These are phyloP conservation scores for Chaetomium strumarium DNA, from an alignment of 2,329 filamentous ascomycete species.

Conservation along the genomic window DNA sequence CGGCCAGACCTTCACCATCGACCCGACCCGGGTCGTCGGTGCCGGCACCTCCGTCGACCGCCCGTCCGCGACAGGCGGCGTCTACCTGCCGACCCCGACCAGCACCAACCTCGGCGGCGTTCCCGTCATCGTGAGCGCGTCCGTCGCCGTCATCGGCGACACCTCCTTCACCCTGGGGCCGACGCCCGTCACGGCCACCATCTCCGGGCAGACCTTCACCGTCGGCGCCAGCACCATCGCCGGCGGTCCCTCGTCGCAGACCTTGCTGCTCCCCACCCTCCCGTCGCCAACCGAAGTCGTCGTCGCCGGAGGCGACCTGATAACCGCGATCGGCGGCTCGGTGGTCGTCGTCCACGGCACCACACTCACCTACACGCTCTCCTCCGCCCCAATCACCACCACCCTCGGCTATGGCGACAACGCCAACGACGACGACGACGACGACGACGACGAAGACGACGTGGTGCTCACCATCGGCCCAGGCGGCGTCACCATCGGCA, in stretches of 20 bases:
- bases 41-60: conserved; percentile 40
- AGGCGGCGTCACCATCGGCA: conserved; percentile 32
- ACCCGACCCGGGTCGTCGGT: conserved; percentile 41
- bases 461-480: conserved; percentile 16
- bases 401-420: conserved; percentile 42
- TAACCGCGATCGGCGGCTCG: conserved; percentile 40
- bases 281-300: conserved; percentile 38
- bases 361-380: conserved; percentile 39
- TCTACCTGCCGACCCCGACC: conserved; percentile 32
- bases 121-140: conserved; percentile 37
- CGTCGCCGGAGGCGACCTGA: conserved; percentile 41
- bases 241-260: conserved; percentile 27
- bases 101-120: conserved; percentile 36
- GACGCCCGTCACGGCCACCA: conserved; percentile 36
- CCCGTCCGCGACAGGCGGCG: conserved; percentile 29
- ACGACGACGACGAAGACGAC: too few species aligned
- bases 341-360: conserved; percentile 38
- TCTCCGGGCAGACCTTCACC: conserved; percentile 39
- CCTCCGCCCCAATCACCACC: conserved; percentile 33
- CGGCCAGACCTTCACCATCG: conserved; percentile 42
- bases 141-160: conserved; percentile 38
- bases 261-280: conserved; percentile 31
- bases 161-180: conserved; percentile 36
- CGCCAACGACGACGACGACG: too few species aligned
- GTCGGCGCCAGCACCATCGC: conserved; percentile 39